Evolutionary conservation across 345 rosid genomes (phyloP), one percentile per base, ranked within the genome.

Genomic region (Passiflora organensis): DNA sequence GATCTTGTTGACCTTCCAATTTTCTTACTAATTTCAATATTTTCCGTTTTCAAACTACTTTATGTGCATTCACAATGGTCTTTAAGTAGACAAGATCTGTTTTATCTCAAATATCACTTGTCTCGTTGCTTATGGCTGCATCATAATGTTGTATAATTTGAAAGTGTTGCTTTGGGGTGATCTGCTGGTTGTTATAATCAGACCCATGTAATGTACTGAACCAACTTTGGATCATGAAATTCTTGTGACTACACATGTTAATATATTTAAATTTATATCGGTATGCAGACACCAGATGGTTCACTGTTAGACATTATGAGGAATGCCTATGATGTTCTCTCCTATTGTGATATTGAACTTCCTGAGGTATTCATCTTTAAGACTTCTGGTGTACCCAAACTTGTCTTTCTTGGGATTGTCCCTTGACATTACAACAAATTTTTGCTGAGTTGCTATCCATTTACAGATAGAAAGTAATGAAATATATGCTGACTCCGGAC

Each of bases 221-320:
- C n/a, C n/a, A n/a, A n/a, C n/a, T n/a, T n/a, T n/a, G n/a, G n/a
- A n/a, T 48, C 14, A 18, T 37, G 11, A 1, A 13, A 38, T 66
- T 48, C 32, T 65, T 52, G 17, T 60, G 49, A 45, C 48, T 65
- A 4, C 47, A 6, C 2, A 22, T 22, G 39, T n/a, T 52, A 58
- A 56, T 59, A 16, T 63, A 38, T 36, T 43, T 32, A 34, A 13
- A 2, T 59, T 49, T 65, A 21, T 32, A 12, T 63, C 53, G 43
- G 39, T 60, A 13, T 74, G 79, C 88, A 91, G 98, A 91, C 96
- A 64, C 95, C 95, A 13, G 98, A 87, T 54, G 98, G 98, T 69
- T 73, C 98, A 52, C 48, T 87, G 65, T 62, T 91, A 64, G 96
- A 91, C 82, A 80, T 82, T 60, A 67, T 83, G 56, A 75, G 98